These are phyloP conservation scores for Vitis hybrid DNA, from an alignment of 177 flowering plant genomes.

Conservation along the genomic window DNA sequence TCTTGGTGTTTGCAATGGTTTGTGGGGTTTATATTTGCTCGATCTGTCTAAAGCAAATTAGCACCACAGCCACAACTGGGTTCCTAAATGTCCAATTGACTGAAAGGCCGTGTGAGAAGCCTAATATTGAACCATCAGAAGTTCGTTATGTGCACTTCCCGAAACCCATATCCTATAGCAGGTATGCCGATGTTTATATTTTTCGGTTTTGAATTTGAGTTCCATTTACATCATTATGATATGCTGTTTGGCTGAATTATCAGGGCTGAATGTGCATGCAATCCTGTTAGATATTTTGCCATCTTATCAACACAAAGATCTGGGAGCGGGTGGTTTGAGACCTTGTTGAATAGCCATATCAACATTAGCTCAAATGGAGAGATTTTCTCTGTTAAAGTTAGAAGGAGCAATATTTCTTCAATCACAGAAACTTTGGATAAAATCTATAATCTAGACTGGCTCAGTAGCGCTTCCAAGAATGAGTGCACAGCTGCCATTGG, in stretches of 20 bases:
- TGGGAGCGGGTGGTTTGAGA: slow-evolving; percentile 98
- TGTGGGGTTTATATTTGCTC: slow-evolving; percentile 69
- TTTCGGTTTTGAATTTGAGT: not conserved
- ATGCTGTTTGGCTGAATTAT: slow-evolving; percentile 9
- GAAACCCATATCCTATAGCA: slow-evolving; percentile 56
- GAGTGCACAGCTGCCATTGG: slow-evolving; percentile 92
- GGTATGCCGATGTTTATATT: slow-evolving; percentile 30
- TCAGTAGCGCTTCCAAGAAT: slow-evolving; percentile 80
- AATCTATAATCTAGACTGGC: slow-evolving; percentile 71
- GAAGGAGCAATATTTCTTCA: slow-evolving; percentile 61
- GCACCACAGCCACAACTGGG: slow-evolving; percentile 20
- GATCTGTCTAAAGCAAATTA: slow-evolving; percentile 59
- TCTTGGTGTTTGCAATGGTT: slow-evolving; percentile 53
- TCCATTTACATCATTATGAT: not conserved
- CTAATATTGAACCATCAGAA: slow-evolving; percentile 46
- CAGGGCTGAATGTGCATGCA: slow-evolving; percentile 78
- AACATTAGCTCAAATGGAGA: slow-evolving; percentile 92
- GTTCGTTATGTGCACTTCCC: slow-evolving; percentile 69
- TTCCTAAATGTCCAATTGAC: slow-evolving; percentile 29
- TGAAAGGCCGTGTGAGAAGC: slow-evolving; percentile 41
- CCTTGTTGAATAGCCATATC: slow-evolving; percentile 75
- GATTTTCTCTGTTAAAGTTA: slow-evolving; percentile 72
- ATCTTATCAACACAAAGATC: slow-evolving; percentile 88
- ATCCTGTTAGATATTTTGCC: slow-evolving; percentile 76
- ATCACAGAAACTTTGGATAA: slow-evolving; percentile 65